Evolutionary conservation across 139 green algal species (phyloP).

Genomic region (Chlamydomonas asymmetrica): DNA sequence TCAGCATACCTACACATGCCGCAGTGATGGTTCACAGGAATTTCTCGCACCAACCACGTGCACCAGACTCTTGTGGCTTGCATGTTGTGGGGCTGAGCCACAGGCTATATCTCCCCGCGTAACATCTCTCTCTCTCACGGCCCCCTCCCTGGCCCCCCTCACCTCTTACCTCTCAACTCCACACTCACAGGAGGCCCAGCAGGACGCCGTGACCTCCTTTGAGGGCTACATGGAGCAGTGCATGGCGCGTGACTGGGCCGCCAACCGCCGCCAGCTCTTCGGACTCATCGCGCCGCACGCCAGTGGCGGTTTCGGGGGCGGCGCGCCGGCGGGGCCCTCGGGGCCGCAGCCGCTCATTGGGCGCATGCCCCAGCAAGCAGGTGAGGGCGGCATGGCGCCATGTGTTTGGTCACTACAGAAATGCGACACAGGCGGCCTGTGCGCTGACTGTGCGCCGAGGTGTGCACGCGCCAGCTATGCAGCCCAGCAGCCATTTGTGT

Average conservation of each 20-base stretch:
- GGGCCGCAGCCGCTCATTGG: constrained; percentile 25
- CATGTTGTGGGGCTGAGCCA: no score
- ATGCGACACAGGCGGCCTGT: no score
- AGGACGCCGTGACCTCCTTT: constrained; percentile 68
- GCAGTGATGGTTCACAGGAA: no score
- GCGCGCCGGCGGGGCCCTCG: not conserved
- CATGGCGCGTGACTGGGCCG: constrained; percentile 66
- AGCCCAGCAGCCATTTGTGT: not conserved
- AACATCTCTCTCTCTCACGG: no score
- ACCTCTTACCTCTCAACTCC: constrained; percentile 6
- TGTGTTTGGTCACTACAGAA: no score
- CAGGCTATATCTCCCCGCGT: no score
- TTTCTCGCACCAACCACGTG: no score
- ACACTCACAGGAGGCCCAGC: constrained; percentile 72
- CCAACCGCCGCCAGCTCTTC: constrained; percentile 75
- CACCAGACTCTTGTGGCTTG: no score
- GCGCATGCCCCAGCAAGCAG: not conserved
- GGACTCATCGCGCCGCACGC: constrained; percentile 57
- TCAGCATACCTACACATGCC: no score
- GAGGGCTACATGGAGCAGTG: constrained; percentile 77
- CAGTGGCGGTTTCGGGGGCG: not conserved
- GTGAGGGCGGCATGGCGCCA: not conserved
- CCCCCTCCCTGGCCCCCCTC: no score
- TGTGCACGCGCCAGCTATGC: not conserved
- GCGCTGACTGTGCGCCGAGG: no score